Conservation (phyloP, 495 filamentous ascomycete species). For the Xylaria telfairii region DNA sequence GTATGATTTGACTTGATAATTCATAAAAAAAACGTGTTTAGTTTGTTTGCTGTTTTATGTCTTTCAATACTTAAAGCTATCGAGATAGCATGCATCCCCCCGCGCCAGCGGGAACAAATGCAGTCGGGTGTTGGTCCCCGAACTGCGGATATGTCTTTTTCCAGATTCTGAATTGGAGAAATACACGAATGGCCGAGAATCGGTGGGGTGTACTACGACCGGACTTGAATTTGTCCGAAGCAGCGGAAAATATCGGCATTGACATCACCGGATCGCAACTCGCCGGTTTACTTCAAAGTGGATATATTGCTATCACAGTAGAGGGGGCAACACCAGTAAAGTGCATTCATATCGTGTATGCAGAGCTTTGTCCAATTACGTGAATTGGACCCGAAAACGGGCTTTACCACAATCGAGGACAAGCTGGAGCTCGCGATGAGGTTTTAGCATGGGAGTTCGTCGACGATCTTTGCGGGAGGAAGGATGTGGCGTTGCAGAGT, state of each 20-base stretch:
- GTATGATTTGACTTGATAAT: neutral
- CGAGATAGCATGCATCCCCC: neutral
- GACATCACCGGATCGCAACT: neutral
- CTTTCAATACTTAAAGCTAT: neutral
- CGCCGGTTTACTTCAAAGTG: neutral
- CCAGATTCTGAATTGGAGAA: neutral
- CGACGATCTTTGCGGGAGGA: neutral
- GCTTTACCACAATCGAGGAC: neutral
- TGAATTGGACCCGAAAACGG: neutral
- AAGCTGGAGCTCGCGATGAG: neutral
- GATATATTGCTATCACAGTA: neutral
- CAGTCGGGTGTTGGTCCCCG: neutral
- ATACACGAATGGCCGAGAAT: neutral
- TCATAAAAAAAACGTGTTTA: neutral
- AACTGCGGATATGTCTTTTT: slow-evolving; percentile 8
- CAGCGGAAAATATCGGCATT: slow-evolving; percentile 4
- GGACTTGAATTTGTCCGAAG: slow-evolving; percentile 19
- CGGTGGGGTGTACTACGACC: slow-evolving; percentile 1
- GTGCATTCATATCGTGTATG: neutral
- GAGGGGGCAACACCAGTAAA: neutral
- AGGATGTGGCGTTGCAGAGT: neutral
- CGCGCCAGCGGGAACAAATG: neutral
- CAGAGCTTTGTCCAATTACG: neutral
- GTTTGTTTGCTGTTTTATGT: neutral
- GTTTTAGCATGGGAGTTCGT: neutral